These are phyloP conservation scores for Carex littledalei DNA, from an alignment of 176 grass and related monocot genomes.

Conservation along the genomic window DNA sequence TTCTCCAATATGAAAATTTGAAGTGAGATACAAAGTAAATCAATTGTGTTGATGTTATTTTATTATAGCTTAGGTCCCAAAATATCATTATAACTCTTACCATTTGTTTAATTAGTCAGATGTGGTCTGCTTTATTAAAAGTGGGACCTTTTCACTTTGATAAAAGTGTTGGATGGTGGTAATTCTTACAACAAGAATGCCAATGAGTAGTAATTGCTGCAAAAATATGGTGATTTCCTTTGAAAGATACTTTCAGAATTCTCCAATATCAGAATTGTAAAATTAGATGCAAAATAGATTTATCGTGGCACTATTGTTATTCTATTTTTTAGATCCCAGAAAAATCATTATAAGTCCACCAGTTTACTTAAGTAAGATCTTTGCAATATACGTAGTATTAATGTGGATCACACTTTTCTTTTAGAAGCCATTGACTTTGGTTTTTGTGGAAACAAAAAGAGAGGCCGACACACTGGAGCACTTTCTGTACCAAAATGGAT, in stretches of 20 bases:
- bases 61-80: not conserved
- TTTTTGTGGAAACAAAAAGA: slow-evolving; percentile 93
- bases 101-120: not conserved
- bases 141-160: not conserved
- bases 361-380: not conserved
- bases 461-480: slow-evolving; percentile 56
- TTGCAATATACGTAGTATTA: not conserved
- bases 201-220: not conserved
- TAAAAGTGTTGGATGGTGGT: not conserved
- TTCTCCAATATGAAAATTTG: not conserved
- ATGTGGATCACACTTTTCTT: slow-evolving; percentile 20
- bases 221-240: not conserved
- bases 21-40: not conserved
- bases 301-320: not conserved
- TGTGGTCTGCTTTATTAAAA: not conserved
- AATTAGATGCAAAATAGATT: not conserved
- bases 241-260: not conserved
- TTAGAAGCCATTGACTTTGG: slow-evolving; percentile 59
- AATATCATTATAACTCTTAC: not conserved
- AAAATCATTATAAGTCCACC: not conserved
- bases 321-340: not conserved
- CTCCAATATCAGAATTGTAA: not conserved
- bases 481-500: slow-evolving; percentile 55
- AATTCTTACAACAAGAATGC: not conserved
- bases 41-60: not conserved